phyloP scores from a whole-genome alignment of 2,329 filamentous ascomycete species.

The Verticillium nonalfalfae region DNA sequence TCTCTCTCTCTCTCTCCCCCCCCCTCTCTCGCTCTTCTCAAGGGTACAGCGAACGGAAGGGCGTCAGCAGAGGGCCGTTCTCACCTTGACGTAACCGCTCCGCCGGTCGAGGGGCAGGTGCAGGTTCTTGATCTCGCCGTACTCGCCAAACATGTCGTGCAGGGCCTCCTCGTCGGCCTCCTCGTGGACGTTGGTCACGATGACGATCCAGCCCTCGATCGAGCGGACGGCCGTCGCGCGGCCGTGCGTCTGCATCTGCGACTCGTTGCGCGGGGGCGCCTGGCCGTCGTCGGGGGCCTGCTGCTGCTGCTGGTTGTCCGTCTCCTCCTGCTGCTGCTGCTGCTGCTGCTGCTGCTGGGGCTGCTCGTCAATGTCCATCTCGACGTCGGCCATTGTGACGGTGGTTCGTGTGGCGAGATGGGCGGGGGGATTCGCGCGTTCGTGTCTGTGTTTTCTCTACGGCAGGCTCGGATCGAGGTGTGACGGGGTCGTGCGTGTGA shows the following conservation, averaged over 20 bases:
- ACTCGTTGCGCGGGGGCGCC: constrained; percentile 40
- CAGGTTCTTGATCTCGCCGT: constrained; percentile 80
- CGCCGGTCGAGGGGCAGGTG: constrained; percentile 77
- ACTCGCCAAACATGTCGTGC: constrained; percentile 77
- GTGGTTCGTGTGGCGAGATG: background rate
- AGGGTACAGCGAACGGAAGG: no score
- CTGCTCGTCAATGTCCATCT: constrained; percentile 55
- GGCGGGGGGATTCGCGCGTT: no score
- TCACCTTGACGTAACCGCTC: constrained; percentile 80
- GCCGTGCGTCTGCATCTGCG: constrained; percentile 64
- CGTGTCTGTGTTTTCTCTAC: no score
- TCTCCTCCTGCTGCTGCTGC: constrained; percentile 8
- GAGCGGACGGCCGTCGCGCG: constrained; percentile 78
- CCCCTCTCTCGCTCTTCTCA: no score
- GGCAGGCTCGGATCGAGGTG: background rate
- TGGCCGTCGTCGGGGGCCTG: constrained; percentile 15
- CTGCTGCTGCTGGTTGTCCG: constrained; percentile 2
- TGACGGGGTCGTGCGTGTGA: background rate
- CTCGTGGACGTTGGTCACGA: constrained; percentile 82
- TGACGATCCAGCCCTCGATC: constrained; percentile 85
- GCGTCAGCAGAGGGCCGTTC: background rate
- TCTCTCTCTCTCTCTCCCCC: constrained; percentile 3
- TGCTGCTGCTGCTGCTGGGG: constrained; percentile 9
- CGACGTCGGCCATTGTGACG: constrained; percentile 41
- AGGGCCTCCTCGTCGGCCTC: constrained; percentile 80